These are phyloP conservation scores for Cladosporium velox DNA, from an alignment of 2,329 filamentous ascomycete genomes.

Conservation along the genomic window DNA sequence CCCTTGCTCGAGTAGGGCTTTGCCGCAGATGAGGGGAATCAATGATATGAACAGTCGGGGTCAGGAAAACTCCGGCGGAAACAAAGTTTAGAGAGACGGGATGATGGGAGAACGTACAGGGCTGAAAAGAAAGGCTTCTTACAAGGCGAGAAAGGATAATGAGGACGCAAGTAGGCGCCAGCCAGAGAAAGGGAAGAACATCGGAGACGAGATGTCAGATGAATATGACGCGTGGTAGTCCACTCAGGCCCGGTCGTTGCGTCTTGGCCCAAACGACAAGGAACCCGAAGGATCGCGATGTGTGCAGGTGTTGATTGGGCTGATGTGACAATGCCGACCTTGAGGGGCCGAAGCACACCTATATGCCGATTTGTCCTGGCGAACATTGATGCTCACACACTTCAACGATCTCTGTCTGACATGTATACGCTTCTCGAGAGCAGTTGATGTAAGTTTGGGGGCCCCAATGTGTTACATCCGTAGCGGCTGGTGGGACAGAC, in stretches of 20 bases:
- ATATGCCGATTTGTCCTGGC: neutral
- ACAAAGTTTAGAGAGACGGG: neutral
- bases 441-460: neutral
- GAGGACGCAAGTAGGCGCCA: neutral
- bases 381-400: neutral
- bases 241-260: constrained; percentile 10
- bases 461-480: neutral
- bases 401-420: neutral
- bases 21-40: constrained; percentile 3
- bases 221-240: constrained; percentile 17
- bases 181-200: constrained; percentile 1
- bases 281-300: neutral
- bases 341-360: neutral
- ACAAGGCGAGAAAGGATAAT: neutral
- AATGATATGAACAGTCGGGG: constrained; percentile 1
- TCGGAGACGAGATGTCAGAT: constrained; percentile 7
- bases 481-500: constrained; percentile 1
- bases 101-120: neutral
- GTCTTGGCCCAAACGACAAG: constrained; percentile 12
- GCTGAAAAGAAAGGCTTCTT: neutral
- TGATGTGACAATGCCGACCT: neutral
- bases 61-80: neutral
- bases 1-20: constrained; percentile 1
- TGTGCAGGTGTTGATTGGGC: neutral
- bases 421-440: neutral